These are phyloP conservation scores for Cladorrhinum sp. DNA, from an alignment of 2,329 filamentous ascomycete species.

Conservation along the genomic window DNA sequence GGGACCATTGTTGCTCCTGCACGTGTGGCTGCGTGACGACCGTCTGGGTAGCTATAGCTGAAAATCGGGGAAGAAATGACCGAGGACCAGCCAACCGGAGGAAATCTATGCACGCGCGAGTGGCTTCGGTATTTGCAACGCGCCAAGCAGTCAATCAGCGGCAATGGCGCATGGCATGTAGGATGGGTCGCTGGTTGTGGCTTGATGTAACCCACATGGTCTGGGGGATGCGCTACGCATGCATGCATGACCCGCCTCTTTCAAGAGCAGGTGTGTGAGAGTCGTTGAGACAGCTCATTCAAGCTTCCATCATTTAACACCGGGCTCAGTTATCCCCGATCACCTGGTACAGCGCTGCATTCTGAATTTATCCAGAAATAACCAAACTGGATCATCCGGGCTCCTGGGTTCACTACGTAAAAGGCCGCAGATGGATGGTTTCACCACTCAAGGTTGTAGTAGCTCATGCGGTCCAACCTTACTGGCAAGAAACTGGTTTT, in stretches of 20 bases:
- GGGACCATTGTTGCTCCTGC: not conserved
- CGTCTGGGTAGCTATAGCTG: not conserved
- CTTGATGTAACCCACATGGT: not conserved
- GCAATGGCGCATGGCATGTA: conserved; percentile 9
- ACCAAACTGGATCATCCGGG: not conserved
- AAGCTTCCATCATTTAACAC: not conserved
- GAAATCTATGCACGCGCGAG: not conserved
- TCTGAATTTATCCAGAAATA: not conserved
- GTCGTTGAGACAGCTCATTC: not conserved
- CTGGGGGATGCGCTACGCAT: not conserved
- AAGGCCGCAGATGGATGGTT: not conserved
- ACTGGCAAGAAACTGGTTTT: not conserved
- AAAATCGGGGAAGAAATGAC: not conserved
- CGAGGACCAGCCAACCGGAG: not conserved
- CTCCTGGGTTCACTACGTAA: not conserved
- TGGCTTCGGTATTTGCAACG: not conserved
- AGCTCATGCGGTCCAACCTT: not conserved
- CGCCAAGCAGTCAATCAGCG: conserved; percentile 8
- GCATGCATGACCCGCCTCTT: not conserved
- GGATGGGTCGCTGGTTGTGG: not conserved
- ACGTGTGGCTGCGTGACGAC: not conserved
- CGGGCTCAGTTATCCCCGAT: not conserved
- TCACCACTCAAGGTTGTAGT: not conserved
- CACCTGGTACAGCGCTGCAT: not conserved
- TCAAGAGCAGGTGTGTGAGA: not conserved